Evolutionary conservation across 2,329 filamentous ascomycete genomes (phyloP).

Genomic region (Fusarium ambrosium): DNA sequence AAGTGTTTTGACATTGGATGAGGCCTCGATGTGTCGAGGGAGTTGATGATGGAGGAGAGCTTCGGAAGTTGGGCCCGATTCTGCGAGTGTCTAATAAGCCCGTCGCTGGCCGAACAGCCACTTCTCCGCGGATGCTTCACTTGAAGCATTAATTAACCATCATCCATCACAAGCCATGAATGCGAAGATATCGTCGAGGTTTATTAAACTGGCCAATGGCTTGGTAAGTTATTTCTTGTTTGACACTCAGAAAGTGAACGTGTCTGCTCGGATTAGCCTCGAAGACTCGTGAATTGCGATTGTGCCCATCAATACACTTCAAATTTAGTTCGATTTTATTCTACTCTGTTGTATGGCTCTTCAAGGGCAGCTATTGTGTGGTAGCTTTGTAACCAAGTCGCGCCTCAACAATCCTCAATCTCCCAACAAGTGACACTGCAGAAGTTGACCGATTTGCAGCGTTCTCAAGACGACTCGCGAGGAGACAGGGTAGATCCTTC

Average conservation of each 20-base stretch:
- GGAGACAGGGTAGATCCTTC: background rate
- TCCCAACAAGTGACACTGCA: background rate
- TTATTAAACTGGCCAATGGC: background rate
- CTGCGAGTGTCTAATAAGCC: background rate
- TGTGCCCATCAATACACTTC: background rate
- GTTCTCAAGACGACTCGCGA: background rate
- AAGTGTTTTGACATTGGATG: background rate
- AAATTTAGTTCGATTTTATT: background rate
- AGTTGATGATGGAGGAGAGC: conserved; percentile 9
- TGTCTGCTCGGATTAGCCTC: accelerated
- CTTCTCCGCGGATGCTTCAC: background rate
- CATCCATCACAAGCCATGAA: background rate
- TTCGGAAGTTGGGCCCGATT: conserved; percentile 22
- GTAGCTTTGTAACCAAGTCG: too few species aligned
- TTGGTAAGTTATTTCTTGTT: background rate
- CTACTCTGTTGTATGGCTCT: background rate
- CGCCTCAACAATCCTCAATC: background rate
- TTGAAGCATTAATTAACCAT: background rate
- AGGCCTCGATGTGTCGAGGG: background rate
- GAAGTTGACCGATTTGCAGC: background rate
- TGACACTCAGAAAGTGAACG: accelerated
- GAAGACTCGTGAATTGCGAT: background rate
- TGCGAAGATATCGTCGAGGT: background rate
- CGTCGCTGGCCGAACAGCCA: background rate
- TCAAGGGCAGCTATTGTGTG: background rate